Evolutionary conservation across 2,329 filamentous ascomycete genomes (phyloP), one percentile per base, ranked within the genome.

Genomic region (Aspergillus ibericus): DNA sequence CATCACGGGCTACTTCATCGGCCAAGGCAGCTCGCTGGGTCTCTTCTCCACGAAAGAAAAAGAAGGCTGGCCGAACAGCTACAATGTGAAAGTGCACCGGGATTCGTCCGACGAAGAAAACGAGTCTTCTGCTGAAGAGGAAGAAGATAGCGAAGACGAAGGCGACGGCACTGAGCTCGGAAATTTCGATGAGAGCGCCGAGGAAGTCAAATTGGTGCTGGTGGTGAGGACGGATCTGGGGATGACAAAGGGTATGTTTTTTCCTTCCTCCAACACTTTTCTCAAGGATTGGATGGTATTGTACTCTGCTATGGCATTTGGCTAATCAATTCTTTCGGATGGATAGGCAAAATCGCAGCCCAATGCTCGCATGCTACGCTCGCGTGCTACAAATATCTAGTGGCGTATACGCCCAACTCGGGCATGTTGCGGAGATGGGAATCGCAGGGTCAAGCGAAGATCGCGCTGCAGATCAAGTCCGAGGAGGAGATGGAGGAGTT

Each of bases 291-390:
- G 2, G 3, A 9, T 29, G 27, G 27, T 29, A 8, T 29, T 29
- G 27, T 55, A 36, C 22, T 20, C 20, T 53, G 42, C 58, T 35
- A 5, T 25, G 22, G 22, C n/a, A 25, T 29, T 60, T 2, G 20
- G 20, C 32, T 42, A 22, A 50, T 53, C 32, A 15, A 50, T 32
- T 15, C 35, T 13, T 16, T n/a, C 16, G 4, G 40, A 20, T 36
- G n/a, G 44, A 47, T 63, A 96, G 93, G 93, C 70, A 99, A 99
- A 83, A 97, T 98, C 70, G 95, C 92, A 58, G 95, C 95, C 7
- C 95, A 98, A 78, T 93, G 90, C 78, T 90, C 89, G 51, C 95
- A 98, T 77, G 95, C 95, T n/a, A 96, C 93, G 3, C 87, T 99
- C 57, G 93, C 93, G 56, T 98, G 93, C 84, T 99, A 96, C 86